Conservation (phyloP, 306 rosid genomes). For the Corylus americana region DNA sequence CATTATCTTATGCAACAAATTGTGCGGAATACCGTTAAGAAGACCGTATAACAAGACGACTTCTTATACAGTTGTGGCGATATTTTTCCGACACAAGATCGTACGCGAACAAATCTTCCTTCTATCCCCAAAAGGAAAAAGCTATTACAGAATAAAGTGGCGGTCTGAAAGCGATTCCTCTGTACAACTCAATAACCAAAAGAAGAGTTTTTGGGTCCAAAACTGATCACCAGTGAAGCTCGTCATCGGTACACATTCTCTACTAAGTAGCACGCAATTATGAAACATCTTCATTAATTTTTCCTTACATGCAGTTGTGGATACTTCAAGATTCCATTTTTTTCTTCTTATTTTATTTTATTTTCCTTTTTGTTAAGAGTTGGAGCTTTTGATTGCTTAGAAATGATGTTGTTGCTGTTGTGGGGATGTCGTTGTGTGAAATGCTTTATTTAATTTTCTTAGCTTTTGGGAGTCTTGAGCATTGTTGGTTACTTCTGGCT, state of each 20-base stretch:
- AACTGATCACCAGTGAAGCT: neutral
- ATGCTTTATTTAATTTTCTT: neutral
- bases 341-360: too few species aligned
- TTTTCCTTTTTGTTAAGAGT: neutral
- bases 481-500: neutral
- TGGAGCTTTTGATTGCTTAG: neutral
- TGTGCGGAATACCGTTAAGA: too few species aligned
- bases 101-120: too few species aligned
- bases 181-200: neutral
- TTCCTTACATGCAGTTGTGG: slow-evolving; percentile 8
- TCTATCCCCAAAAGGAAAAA: too few species aligned
- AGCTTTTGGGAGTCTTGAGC: neutral
- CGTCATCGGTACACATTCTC: neutral
- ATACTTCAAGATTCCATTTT: neutral
- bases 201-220: neutral
- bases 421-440: neutral
- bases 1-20: too few species aligned
- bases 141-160: neutral
- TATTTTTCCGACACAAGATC: too few species aligned
- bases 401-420: neutral
- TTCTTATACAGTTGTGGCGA: too few species aligned
- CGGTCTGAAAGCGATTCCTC: neutral
- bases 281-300: neutral
- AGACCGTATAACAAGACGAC: too few species aligned
- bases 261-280: too few species aligned